Conservation (phyloP, 169 alveolate genomes). For the Plasmodium relictum region DNA sequence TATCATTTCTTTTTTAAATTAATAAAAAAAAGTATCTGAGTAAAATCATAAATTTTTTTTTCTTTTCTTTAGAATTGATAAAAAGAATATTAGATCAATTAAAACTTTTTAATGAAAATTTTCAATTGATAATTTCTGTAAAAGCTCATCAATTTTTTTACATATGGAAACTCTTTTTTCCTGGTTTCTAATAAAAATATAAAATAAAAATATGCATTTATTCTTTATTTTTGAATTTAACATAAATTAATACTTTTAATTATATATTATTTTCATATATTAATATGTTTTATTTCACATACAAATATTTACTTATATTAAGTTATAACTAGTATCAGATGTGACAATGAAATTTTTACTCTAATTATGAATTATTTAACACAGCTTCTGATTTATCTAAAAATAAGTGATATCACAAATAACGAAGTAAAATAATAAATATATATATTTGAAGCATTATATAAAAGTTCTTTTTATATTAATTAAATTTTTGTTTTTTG, state of each 20-base stretch:
- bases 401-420: slow-evolving; percentile 47
- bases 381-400: slow-evolving; percentile 47
- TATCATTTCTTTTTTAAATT: background rate
- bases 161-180: slow-evolving; percentile 63
- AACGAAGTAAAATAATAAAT: slow-evolving; percentile 38
- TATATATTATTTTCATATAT: slow-evolving; percentile 2
- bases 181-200: slow-evolving; percentile 29
- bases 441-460: too few relatives aligned
- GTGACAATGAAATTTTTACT: slow-evolving; percentile 29
- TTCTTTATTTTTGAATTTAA: background rate
- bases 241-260: background rate
- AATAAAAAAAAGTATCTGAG: background rate
- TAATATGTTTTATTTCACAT: background rate
- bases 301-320: background rate
- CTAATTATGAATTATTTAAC: slow-evolving; percentile 47
- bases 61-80: slow-evolving; percentile 36
- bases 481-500: background rate
- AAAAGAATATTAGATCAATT: slow-evolving; percentile 30
- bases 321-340: slow-evolving; percentile 39
- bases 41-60: background rate
- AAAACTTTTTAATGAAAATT: slow-evolving; percentile 46
- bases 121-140: slow-evolving; percentile 23
- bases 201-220: background rate
- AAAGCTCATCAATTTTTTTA: slow-evolving; percentile 54
- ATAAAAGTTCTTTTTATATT: too few relatives aligned